Conservation (phyloP, 2,329 filamentous ascomycete genomes). For the Thermomyces lanuginosus region DNA sequence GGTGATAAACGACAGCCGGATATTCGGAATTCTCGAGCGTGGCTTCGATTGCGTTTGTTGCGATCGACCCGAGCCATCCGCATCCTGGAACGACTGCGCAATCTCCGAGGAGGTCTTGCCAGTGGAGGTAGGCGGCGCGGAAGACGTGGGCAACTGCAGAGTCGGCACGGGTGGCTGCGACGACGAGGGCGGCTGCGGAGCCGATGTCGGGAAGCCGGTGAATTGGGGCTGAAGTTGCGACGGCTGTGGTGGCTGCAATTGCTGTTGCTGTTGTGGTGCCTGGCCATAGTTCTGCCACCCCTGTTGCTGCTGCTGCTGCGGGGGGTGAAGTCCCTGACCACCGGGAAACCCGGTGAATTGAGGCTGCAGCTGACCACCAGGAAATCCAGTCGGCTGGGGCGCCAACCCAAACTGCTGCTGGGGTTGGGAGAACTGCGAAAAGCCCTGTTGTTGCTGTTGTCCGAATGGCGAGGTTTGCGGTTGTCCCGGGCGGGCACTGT, state of each 20-base stretch:
- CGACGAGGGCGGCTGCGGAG: constrained; percentile 14
- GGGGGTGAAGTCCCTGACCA: constrained; percentile 31
- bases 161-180: constrained; percentile 8
- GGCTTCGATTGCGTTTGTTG: too few species aligned
- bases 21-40: constrained; percentile 72
- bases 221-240: constrained; percentile 43
- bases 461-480: constrained; percentile 31
- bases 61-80: constrained; percentile 33
- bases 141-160: constrained; percentile 29
- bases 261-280: constrained; percentile 31
- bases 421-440: constrained; percentile 33
- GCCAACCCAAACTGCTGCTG: constrained; percentile 42
- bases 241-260: constrained; percentile 17
- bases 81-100: constrained; percentile 43
- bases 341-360: constrained; percentile 52
- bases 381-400: constrained; percentile 40
- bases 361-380: constrained; percentile 40
- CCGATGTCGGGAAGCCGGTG: constrained; percentile 37
- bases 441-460: constrained; percentile 32
- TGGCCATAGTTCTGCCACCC: constrained; percentile 7
- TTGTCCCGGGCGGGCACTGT: constrained; percentile 54
- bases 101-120: constrained; percentile 47
- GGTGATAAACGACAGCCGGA: constrained; percentile 88
- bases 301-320: constrained; percentile 24
- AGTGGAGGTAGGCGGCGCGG: constrained; percentile 37